Evolutionary conservation across 495 filamentous ascomycete species (phyloP), one percentile per base, ranked within the genome.

Genomic region (Halenospora varia): DNA sequence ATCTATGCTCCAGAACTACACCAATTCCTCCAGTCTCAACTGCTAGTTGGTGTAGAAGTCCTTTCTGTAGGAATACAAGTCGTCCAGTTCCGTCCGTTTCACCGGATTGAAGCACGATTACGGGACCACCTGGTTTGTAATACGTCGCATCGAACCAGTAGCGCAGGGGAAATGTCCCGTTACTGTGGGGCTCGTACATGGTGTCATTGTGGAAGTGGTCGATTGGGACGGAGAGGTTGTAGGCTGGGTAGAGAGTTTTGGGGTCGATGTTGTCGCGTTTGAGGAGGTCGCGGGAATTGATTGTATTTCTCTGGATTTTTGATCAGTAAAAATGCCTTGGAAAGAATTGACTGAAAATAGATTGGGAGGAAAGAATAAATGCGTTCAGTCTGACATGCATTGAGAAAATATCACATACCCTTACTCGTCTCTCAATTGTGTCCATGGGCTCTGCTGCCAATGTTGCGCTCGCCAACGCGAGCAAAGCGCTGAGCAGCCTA

Each of bases 141-240:
- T 83, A 75, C 17, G 70, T 70, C 29, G 81, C 76, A 66, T 89
- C 86, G 65, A 89, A 86, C 83, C 84, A 90, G 71, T 90, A 92
- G 9, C 86, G 83, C 18, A 87, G 74, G 41, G 77, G 64, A 63
- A 88, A 89, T 1, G 67, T 77, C 24, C 59, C 82, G 52, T 80
- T 66, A 41, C 73, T 75, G 68, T 90, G 86, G n/a, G 87, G 86
- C 63, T 80, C 84, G 63, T 90, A 90, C 45, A 69, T 67, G 9
- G 81, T 76, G 56, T 87, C 81, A 67, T 89, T 87, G 69, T 83
- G 84, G 73, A 89, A 92, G 62, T 90, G 86, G 70, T 92, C 87
- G 29, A 90, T 73, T 19, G 87, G 87, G 1, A 84, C 82, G 4
- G 80, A 77, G 61, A 91, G 68, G 62, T 83, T 85, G 71, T 85